Base-by-base conservation (phyloP, 2,329 filamentous ascomycete genomes). In the Mycosphaerella arachidis region DNA sequence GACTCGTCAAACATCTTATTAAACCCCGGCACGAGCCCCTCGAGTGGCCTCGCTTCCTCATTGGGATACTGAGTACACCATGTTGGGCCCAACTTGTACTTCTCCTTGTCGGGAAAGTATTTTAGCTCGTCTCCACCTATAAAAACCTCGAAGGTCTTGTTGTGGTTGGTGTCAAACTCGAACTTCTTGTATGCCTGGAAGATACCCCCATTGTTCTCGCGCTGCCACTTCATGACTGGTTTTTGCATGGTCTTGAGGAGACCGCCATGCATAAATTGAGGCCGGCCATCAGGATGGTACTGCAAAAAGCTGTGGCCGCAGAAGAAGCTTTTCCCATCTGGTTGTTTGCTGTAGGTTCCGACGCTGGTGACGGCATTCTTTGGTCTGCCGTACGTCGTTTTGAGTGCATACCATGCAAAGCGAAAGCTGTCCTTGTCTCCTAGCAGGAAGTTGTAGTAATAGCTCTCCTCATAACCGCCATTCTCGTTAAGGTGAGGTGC, bases 401-500 rank as follows among this genome's bases (percentile, higher is more conserved):
- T 68, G 10, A 72, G 67, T 24, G 69, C 70, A 51, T 71, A 67
- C 71, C 71, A 72, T 24, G 70, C 67, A 58, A 71, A 71, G 31
- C 71, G 66, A 53, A 68, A 73, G 33, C 66, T 70, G 65, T 74
- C 72, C 56, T 74, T 74, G 57, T 74, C 72, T 29, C 72, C 72
- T 7, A 72, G 67, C 24, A 74, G 54, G 46, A 72, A 64, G 12
- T 64, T 57, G 46, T 67, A 65, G 63, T 68, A 72, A 45, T 60
- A 63, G n/a, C 53, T 55, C n/a, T 54, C 61, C 10, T 68, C 61
- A n/a, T 64, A 57, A 30, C 65, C 67, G 20, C 52, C 43, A 30
- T 59, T 31, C 18, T 45, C 53, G 16, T 35, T 13, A 30, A 46
- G 33, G 10, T 16, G 35, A 30, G 37, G 40, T 27, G 43, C 40